Percentiles rank a stretch among this genome's conserved stretches.
phyloP scores from a whole-genome alignment of 805 yeast genomes.

The Zygoascus tannicola region DNA sequence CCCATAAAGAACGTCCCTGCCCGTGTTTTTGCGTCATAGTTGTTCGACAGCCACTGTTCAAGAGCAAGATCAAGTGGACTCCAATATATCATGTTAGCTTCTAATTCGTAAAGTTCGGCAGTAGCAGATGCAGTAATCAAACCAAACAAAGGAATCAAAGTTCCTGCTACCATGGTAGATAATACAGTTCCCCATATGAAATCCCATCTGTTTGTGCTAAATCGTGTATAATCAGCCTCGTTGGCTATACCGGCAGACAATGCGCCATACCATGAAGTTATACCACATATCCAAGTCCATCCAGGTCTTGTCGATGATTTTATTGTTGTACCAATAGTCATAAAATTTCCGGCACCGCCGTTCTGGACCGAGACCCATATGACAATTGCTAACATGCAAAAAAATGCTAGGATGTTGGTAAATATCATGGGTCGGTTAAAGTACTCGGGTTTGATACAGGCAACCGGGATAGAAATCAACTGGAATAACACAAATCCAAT shows the following conservation, averaged over 20 bases:
- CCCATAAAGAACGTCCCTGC: conserved; percentile 41
- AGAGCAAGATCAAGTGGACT: conserved; percentile 32
- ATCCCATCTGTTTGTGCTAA: conserved; percentile 31
- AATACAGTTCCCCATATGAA: conserved; percentile 33
- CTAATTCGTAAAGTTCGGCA: conserved; percentile 31
- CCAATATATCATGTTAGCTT: conserved; percentile 30
- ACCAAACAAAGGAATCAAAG: conserved; percentile 40
- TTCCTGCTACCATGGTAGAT: conserved; percentile 35
- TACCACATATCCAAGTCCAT: conserved; percentile 22
- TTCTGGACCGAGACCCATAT: conserved; percentile 16
- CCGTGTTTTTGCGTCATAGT: conserved; percentile 33
- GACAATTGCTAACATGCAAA: conserved; percentile 22
- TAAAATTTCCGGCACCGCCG: conserved; percentile 24
- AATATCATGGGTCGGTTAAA: conserved; percentile 29
- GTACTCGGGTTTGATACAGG: conserved; percentile 23
- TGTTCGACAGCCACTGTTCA: conserved; percentile 33
- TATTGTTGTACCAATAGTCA: conserved; percentile 30
- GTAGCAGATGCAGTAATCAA: conserved; percentile 39
- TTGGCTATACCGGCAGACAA: conserved; percentile 34
- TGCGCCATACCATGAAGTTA: conserved; percentile 34
- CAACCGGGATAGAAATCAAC: conserved; percentile 34
- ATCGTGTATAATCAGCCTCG: conserved; percentile 37
- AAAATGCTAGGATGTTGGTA: conserved; percentile 31
- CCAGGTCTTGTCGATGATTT: not conserved
- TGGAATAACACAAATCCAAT: conserved; percentile 39